Percentiles rank a stretch among this genome's conserved stretches.
Conservation (phyloP, 129 eudicot genomes). For the Saussurea involucrata region DNA sequence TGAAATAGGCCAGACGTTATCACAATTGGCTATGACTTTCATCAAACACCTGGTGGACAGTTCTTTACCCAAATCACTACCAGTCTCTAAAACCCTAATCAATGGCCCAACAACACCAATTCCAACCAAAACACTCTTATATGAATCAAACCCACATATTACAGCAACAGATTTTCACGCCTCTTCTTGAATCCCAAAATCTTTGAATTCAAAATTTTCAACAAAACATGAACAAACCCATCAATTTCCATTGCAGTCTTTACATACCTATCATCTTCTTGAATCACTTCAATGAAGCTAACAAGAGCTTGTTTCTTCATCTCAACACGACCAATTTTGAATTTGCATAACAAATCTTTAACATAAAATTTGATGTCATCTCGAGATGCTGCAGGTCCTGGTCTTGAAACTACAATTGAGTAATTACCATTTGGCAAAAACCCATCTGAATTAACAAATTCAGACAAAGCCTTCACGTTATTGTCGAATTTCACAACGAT, state of each 20-base stretch:
- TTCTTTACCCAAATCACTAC: slow-evolving; percentile 56
- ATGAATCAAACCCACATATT: slow-evolving; percentile 50
- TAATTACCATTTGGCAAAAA: slow-evolving; percentile 25
- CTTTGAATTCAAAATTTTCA: slow-evolving; percentile 59
- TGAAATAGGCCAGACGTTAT: slow-evolving; percentile 83
- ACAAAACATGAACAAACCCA: slow-evolving; percentile 38
- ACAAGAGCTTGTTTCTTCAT: slow-evolving; percentile 73
- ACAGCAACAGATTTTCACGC: slow-evolving; percentile 45
- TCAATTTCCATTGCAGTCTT: slow-evolving; percentile 53
- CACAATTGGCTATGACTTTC: slow-evolving; percentile 67
- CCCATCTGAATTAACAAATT: slow-evolving; percentile 41
- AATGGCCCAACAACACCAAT: slow-evolving; percentile 64
- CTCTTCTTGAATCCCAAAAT: slow-evolving; percentile 57
- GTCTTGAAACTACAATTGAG: slow-evolving; percentile 77
- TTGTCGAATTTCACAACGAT: slow-evolving; percentile 45
- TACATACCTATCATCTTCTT: slow-evolving; percentile 67
- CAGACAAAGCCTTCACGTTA: slow-evolving; percentile 39
- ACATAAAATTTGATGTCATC: slow-evolving; percentile 79
- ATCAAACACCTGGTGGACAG: slow-evolving; percentile 57
- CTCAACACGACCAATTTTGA: slow-evolving; percentile 55
- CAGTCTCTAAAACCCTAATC: slow-evolving; percentile 66
- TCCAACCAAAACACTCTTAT: slow-evolving; percentile 36
- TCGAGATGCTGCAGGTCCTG: slow-evolving; percentile 43
- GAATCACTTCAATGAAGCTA: slow-evolving; percentile 48
- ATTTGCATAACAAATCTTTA: slow-evolving; percentile 65